phyloP scores from a whole-genome alignment of 176 grass and related monocot species.

The Puccinellia tenuiflora region DNA sequence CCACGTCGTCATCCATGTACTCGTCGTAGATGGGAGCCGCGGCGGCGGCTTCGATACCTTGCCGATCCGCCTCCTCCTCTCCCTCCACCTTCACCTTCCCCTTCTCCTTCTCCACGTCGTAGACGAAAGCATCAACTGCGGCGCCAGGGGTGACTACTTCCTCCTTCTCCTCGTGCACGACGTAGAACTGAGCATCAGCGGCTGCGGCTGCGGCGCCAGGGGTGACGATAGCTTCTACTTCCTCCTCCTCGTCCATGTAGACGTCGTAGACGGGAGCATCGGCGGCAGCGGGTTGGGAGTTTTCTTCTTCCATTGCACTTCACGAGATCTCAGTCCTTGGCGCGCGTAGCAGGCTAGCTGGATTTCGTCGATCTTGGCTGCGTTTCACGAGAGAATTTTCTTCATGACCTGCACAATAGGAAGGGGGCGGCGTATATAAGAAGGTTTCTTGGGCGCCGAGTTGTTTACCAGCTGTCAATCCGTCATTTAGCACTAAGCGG shows the following conservation, averaged over 20 bases:
- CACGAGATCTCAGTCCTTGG: not conserved
- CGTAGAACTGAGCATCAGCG: not conserved
- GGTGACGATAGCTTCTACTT: not conserved
- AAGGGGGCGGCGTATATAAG: not conserved
- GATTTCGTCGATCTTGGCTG: not conserved
- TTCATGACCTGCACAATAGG: not conserved
- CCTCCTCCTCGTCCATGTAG: not conserved
- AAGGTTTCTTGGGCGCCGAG: constrained; percentile 6
- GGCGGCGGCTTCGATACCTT: not conserved
- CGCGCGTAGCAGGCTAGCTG: not conserved
- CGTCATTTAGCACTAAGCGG: not conserved
- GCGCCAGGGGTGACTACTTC: not conserved
- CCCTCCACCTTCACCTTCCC: too few relatives aligned
- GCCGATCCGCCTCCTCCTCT: not conserved
- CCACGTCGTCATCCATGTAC: not conserved
- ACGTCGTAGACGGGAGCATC: not conserved
- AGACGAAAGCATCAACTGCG: not conserved
- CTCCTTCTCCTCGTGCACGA: not conserved
- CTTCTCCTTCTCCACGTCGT: not conserved
- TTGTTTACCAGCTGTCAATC: not conserved
- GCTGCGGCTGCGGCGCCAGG: not conserved
- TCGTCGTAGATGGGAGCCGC: not conserved
- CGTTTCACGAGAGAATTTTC: not conserved
- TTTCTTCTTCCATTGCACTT: not conserved
- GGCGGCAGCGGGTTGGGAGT: not conserved